Evolutionary conservation across 139 green algal genomes (phyloP).

Genomic region (Ettlia oleoabundans): DNA sequence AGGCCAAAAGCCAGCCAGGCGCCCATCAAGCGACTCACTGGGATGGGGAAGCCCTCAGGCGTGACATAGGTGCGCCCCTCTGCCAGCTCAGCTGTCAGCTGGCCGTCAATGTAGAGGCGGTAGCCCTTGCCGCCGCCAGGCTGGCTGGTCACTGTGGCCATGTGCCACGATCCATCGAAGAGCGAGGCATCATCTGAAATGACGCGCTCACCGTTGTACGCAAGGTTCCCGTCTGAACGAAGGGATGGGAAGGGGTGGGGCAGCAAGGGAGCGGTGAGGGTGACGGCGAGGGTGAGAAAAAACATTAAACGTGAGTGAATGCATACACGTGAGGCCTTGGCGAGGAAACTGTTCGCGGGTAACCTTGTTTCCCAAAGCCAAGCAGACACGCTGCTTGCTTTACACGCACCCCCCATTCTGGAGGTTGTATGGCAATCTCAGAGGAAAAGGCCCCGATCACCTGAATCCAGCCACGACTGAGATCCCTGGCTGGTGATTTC

Average conservation of each 20-base stretch:
- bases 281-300: no score
- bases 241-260: neutral
- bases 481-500: conserved; percentile 5
- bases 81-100: conserved; percentile 28
- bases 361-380: no score
- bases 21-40: neutral
- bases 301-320: no score
- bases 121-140: conserved; percentile 37
- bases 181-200: neutral
- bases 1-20: neutral
- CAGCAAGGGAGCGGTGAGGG: neutral
- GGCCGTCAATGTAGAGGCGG: conserved; percentile 57
- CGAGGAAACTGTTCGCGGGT: no score
- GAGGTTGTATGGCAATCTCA: no score
- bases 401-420: no score
- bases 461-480: conserved; percentile 57
- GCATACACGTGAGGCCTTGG: no score
- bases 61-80: neutral
- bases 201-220: neutral
- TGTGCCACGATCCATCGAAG: conserved; percentile 69
- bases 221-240: conserved; percentile 15
- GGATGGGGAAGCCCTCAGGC: neutral
- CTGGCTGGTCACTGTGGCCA: conserved; percentile 64
- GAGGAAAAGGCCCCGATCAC: conserved; percentile 45
- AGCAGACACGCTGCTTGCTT: no score